These are phyloP conservation scores for Boeremia lycopersici DNA, from an alignment of 2,329 filamentous ascomycete genomes.

Conservation along the genomic window DNA sequence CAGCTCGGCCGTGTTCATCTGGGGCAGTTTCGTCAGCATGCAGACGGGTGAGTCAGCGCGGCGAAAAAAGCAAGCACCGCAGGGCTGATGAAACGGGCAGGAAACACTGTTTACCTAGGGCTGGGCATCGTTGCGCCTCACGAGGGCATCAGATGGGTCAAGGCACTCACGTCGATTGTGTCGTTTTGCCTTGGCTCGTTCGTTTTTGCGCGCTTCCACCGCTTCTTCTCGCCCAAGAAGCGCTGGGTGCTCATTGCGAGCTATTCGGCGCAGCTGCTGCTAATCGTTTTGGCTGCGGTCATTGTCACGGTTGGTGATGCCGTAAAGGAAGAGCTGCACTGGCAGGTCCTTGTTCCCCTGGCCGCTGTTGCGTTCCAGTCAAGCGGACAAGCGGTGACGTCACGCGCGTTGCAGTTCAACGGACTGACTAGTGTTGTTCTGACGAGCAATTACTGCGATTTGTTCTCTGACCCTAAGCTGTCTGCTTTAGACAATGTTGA, in stretches of 20 bases:
- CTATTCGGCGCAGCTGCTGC: conserved; percentile 50
- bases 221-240: conserved; percentile 63
- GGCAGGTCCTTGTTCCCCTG: conserved; percentile 67
- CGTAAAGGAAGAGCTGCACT: conserved; percentile 50
- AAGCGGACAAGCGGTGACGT: conserved; percentile 78
- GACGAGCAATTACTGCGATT: conserved; percentile 81
- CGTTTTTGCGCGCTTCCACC: conserved; percentile 72
- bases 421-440: conserved; percentile 78
- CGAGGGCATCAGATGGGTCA: conserved; percentile 66
- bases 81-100: conserved; percentile 28
- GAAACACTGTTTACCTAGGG: conserved; percentile 80
- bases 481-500: conserved; percentile 56
- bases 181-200: conserved; percentile 76
- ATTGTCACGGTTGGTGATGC: conserved; percentile 51
- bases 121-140: conserved; percentile 69
- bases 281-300: conserved; percentile 49
- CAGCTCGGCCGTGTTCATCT: conserved; percentile 75
- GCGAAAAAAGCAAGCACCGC: neutral
- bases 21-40: conserved; percentile 84
- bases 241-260: conserved; percentile 66
- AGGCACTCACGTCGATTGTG: conserved; percentile 71
- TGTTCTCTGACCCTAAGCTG: conserved; percentile 71
- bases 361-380: conserved; percentile 76
- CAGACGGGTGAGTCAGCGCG: conserved; percentile 66
- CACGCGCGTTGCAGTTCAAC: conserved; percentile 70